Evolutionary conservation across 192 early-diverging fungal species (phyloP), one percentile per base, ranked within the genome.

Genomic region (Spizellomyces sp.): DNA sequence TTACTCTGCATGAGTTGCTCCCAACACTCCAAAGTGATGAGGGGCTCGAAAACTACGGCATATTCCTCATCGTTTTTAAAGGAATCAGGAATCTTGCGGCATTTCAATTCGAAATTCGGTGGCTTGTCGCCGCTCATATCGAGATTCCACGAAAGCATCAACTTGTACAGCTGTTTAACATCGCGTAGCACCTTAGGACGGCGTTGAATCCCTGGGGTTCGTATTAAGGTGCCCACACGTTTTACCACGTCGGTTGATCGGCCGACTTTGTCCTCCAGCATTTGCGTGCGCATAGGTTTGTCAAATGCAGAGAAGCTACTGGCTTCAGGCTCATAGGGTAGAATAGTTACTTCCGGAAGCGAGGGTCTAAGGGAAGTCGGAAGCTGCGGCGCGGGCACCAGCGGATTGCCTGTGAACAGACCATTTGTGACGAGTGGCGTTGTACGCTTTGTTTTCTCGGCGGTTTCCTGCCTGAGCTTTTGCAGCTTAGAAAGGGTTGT

Each of bases 11-110:
- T 77, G 44, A 97, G 77, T 72, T 94, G 90, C 61, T 90, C 80
- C 95, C 94, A 96, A 63, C 87, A 83, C 74, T 98, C 96, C 5
- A 94, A 79, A 45, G 94, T 67, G 45, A 96, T 61, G 52, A 97
- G 75, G 0, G 94, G 95, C 75, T 95, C 93, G 76, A 97, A 91
- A 5, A 81, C 75, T 17, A 61, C 58, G 4, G 71, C 71, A 70
- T 97, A 98, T 50, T 89, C 77, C 17, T 66, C 64, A 6, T 79
- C 75, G 19, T 78, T 73, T 3, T 79, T 63, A 66, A 94, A 98
- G 9, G 17, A 67, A 27, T 87, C 77, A 0, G 88, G 87, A 6
- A 98, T 86, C 8, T 50, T 66, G 1, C 58, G 45, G 48, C 87
- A 77, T 15, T 77, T 61, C 45, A 73, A 65, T n/a, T 69, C 41